Percentiles rank a stretch among this genome's conserved stretches.
phyloP scores from a whole-genome alignment of 1,284 basidiomycete genomes.

The Porogramme epimiltina region DNA sequence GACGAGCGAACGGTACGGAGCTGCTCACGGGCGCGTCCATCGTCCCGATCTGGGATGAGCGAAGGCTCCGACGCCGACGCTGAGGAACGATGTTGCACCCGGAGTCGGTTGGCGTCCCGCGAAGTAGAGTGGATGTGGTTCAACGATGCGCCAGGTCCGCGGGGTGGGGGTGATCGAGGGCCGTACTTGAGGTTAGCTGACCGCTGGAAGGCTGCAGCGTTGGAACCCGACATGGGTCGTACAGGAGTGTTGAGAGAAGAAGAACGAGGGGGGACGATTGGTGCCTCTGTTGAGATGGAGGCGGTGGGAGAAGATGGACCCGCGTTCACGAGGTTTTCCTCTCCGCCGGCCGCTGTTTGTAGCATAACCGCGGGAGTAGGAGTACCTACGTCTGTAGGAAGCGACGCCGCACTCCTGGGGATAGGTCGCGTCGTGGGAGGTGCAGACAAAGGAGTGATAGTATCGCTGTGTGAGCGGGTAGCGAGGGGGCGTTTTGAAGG shows the following conservation, averaged over 20 bases:
- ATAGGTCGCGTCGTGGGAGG: slow-evolving; percentile 21
- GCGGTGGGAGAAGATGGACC: slow-evolving; percentile 20
- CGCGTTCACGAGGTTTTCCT: slow-evolving; percentile 24
- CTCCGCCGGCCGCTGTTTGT: slow-evolving; percentile 24
- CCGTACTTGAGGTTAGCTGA: slow-evolving; percentile 35
- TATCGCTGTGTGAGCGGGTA: slow-evolving; percentile 31
- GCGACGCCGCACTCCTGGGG: slow-evolving; percentile 24
- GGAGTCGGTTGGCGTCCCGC: slow-evolving; percentile 53
- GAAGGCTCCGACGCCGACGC: slow-evolving; percentile 82
- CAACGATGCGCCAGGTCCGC: slow-evolving; percentile 21
- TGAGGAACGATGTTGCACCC: slow-evolving; percentile 64
- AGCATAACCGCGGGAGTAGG: slow-evolving; percentile 27
- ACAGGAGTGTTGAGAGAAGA: slow-evolving; percentile 54
- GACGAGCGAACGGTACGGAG: slow-evolving; percentile 18
- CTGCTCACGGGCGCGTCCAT: slow-evolving; percentile 47
- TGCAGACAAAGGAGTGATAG: slow-evolving; percentile 16
- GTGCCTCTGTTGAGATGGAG: slow-evolving; percentile 21
- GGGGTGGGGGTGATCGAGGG: slow-evolving; percentile 35
- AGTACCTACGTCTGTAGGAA: slow-evolving; percentile 23
- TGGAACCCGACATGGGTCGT: slow-evolving; percentile 40
- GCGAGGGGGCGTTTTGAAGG: slow-evolving; percentile 45
- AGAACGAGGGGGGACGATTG: slow-evolving; percentile 57
- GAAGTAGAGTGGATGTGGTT: slow-evolving; percentile 35
- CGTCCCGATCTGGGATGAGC: slow-evolving; percentile 55
- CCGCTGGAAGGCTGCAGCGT: slow-evolving; percentile 19